Evolutionary conservation across 345 rosid species (phyloP), one percentile per base, ranked within the genome.

Genomic region (Citrus reticulata): DNA sequence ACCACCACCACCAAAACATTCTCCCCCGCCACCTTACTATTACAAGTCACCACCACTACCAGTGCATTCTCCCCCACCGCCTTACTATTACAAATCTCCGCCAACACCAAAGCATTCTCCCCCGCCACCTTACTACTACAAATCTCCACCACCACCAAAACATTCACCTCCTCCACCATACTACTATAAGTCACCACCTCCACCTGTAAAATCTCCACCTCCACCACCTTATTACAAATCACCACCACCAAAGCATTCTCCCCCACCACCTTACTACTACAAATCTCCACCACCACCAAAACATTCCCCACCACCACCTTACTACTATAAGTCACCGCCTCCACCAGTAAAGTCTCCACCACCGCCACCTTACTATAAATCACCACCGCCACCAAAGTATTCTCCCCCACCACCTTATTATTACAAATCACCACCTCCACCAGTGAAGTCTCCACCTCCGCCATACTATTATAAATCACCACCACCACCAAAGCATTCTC

Each of bases 151-250:
- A 0, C 67, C 81, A 0, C 81, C 72, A 0, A 2, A 16, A 0
- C 1, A 34, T 0, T 63, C 72, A 0, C 66, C 76, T 0, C 72
- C 77, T 0, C 72, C 77, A 0, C 77, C 72, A 0, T 78, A 78
- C 7, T 57, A 72, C 34, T 78, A 78, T 2, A 9, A 39, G 2
- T 78, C 72, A 0, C 81, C 82, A 0, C 68, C 68, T 22, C 82
- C 78, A 0, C 62, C 69, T 0, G 8, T 30, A 0, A 49, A 72
- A 0, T 75, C 76, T 1, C 84, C 79, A 0, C 83, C 79, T 0
- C 87, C 83, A 2, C 79, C 81, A 0, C 65, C 46, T 14, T 63
- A 76, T 4, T 77, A 73, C 29, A 19, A 37, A 5, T 67, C 82
- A 2, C 84, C 51, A 11, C 54, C 55, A n/a, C 57, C 68, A 17